These are phyloP conservation scores for Clathrospora elynae DNA, from an alignment of 2,329 filamentous ascomycete genomes.

Conservation along the genomic window DNA sequence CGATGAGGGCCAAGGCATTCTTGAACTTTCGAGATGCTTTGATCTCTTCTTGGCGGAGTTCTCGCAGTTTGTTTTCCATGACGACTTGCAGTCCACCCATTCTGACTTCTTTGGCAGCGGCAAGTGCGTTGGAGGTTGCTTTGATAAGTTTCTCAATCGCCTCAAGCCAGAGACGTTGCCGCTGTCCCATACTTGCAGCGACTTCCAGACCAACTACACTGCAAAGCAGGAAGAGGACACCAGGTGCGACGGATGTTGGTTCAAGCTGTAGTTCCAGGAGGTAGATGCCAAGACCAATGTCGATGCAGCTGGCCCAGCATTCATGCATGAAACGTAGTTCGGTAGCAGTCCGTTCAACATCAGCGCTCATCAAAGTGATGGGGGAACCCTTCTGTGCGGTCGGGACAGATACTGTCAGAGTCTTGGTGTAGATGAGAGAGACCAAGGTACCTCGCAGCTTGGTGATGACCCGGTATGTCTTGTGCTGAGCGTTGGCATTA, in stretches of 20 bases:
- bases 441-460: slow-evolving; percentile 1
- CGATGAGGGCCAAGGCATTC: slow-evolving; percentile 2
- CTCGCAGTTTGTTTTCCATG: neutral
- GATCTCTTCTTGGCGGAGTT: slow-evolving; percentile 3
- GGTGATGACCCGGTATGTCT: slow-evolving; percentile 1
- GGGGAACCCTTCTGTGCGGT: neutral
- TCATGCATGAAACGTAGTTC: slow-evolving; percentile 2
- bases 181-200: slow-evolving; percentile 3
- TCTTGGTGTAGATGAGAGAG: slow-evolving; percentile 3
- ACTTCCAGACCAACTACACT: neutral
- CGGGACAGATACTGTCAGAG: slow-evolving; percentile 2
- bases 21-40: slow-evolving; percentile 2
- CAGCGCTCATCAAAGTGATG: slow-evolving; percentile 2
- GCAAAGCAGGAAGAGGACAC: slow-evolving; percentile 2
- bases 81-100: slow-evolving; percentile 1
- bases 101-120: slow-evolving; percentile 1
- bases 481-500: slow-evolving; percentile 2
- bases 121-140: slow-evolving; percentile 1
- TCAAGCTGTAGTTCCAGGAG: neutral
- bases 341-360: slow-evolving; percentile 1
- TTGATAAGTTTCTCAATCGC: slow-evolving; percentile 1
- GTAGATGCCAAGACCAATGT: slow-evolving; percentile 1
- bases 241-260: neutral
- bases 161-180: slow-evolving; percentile 1
- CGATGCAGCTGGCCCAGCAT: slow-evolving; percentile 4